Evolutionary conservation across 768 basidiomycete genomes (phyloP).

Genomic region (Thelephora aurantiotincta): DNA sequence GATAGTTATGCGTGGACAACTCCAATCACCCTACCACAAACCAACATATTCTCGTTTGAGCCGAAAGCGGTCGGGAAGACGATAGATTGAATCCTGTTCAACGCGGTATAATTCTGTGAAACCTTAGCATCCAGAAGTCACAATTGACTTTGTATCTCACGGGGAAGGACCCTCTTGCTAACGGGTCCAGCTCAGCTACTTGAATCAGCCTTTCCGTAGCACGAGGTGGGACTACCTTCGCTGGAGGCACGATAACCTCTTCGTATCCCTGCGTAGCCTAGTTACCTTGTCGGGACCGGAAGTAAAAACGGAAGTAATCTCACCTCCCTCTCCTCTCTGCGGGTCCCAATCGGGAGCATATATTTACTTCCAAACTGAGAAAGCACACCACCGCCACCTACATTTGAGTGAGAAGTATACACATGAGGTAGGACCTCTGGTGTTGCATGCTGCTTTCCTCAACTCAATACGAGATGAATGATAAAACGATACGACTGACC

Average conservation of each 20-base stretch:
- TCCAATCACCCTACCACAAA: slow-evolving; percentile 49
- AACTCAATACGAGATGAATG: too few species aligned
- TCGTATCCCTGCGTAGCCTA: slow-evolving; percentile 52
- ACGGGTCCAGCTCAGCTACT: slow-evolving; percentile 58
- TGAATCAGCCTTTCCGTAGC: slow-evolving; percentile 54
- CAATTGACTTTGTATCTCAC: slow-evolving; percentile 26
- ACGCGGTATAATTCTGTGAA: slow-evolving; percentile 60
- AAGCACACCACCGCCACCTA: slow-evolving; percentile 42
- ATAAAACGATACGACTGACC: slow-evolving; percentile 21
- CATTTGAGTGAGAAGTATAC: slow-evolving; percentile 53
- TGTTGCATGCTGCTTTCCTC: slow-evolving; percentile 27
- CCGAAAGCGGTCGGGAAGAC: slow-evolving; percentile 86
- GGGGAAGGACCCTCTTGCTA: slow-evolving; percentile 75
- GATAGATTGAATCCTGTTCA: slow-evolving; percentile 94
- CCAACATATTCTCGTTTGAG: slow-evolving; percentile 93
- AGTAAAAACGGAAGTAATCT: slow-evolving; percentile 3
- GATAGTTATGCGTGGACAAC: background rate
- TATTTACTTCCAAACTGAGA: slow-evolving; percentile 69
- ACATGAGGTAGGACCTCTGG: slow-evolving; percentile 75
- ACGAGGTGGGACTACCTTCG: slow-evolving; percentile 61
- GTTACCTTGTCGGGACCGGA: too few species aligned
- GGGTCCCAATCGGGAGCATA: slow-evolving; percentile 73
- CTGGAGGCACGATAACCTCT: slow-evolving; percentile 83
- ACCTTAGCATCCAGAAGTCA: background rate
- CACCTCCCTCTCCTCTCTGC: slow-evolving; percentile 54